Evolutionary conservation across 2,329 filamentous ascomycete species (phyloP).

Genomic region (Xylariaceae sp.): DNA sequence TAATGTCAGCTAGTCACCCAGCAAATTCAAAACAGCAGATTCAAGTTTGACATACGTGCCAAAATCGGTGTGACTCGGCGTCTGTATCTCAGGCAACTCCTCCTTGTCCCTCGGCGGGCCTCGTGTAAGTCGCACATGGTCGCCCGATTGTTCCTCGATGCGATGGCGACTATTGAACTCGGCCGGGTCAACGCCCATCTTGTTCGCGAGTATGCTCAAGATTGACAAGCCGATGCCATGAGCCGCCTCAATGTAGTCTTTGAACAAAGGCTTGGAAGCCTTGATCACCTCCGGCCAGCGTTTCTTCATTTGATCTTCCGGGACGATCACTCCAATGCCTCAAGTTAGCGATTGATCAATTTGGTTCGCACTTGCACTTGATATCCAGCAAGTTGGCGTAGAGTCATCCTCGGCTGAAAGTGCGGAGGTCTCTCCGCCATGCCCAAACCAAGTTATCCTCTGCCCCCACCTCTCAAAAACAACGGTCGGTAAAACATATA

Average conservation of each 20-base stretch:
- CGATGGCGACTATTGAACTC: slow-evolving; percentile 39
- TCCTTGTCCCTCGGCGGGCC: slow-evolving; percentile 41
- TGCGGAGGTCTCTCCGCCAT: too few relatives aligned
- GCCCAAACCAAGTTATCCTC: too few relatives aligned
- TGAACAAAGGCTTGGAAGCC: slow-evolving; percentile 35
- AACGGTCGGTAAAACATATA: too few relatives aligned
- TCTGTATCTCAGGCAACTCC: slow-evolving; percentile 43
- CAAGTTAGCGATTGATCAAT: not conserved
- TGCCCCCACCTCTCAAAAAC: too few relatives aligned
- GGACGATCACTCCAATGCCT: slow-evolving; percentile 36
- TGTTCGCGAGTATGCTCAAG: slow-evolving; percentile 38
- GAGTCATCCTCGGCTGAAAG: too few relatives aligned
- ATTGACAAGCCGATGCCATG: slow-evolving; percentile 42
- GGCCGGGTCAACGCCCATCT: slow-evolving; percentile 37
- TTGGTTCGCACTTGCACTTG: too few relatives aligned
- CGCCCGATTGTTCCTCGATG: slow-evolving; percentile 41
- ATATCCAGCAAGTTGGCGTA: too few relatives aligned
- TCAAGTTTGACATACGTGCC: slow-evolving; percentile 39
- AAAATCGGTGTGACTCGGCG: slow-evolving; percentile 47
- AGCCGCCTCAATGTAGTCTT: slow-evolving; percentile 36
- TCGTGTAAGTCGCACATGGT: slow-evolving; percentile 43
- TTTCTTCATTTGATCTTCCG: slow-evolving; percentile 33
- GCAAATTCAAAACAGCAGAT: not conserved
- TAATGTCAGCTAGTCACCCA: not conserved
- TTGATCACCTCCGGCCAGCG: slow-evolving; percentile 39